phyloP scores from a whole-genome alignment of 2,329 filamentous ascomycete genomes.

The Metarhizium album region DNA sequence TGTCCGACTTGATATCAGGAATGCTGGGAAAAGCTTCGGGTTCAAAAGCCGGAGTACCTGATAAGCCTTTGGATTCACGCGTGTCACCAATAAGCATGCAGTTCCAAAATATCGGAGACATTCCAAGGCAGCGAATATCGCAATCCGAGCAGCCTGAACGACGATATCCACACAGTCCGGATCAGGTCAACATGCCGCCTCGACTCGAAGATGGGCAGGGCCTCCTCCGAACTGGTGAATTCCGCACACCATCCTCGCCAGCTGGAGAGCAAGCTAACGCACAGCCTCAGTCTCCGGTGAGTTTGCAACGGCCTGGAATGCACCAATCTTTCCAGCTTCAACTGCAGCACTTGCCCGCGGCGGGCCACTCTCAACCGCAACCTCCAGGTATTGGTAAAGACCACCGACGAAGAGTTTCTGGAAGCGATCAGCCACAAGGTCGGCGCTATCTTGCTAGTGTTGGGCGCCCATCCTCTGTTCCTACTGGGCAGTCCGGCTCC shows the following conservation, averaged over 20 bases:
- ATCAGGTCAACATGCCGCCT: not conserved
- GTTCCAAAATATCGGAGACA: not conserved
- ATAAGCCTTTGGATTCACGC: not conserved
- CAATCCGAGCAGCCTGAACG: not conserved
- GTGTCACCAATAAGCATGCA: not conserved
- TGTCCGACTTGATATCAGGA: constrained; percentile 19
- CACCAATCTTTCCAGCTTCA: not conserved
- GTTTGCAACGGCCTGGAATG: too few species aligned
- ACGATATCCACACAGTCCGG: not conserved
- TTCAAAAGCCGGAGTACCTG: constrained; percentile 11
- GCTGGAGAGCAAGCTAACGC: not conserved
- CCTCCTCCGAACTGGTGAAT: not conserved
- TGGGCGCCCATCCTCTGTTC: not conserved
- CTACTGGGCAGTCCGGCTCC: not conserved
- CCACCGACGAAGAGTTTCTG: too few species aligned
- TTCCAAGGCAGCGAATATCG: not conserved
- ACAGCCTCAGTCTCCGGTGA: not conserved
- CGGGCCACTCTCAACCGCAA: not conserved
- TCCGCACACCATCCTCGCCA: not conserved
- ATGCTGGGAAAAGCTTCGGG: constrained; percentile 16
- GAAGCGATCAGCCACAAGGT: too few species aligned
- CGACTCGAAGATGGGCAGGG: not conserved
- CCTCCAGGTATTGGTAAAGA: too few species aligned
- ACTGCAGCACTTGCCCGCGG: not conserved
- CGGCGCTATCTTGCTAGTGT: too few species aligned